These are phyloP conservation scores for Lepidium didymum DNA, from an alignment of 345 rosid genomes.

Conservation along the genomic window DNA sequence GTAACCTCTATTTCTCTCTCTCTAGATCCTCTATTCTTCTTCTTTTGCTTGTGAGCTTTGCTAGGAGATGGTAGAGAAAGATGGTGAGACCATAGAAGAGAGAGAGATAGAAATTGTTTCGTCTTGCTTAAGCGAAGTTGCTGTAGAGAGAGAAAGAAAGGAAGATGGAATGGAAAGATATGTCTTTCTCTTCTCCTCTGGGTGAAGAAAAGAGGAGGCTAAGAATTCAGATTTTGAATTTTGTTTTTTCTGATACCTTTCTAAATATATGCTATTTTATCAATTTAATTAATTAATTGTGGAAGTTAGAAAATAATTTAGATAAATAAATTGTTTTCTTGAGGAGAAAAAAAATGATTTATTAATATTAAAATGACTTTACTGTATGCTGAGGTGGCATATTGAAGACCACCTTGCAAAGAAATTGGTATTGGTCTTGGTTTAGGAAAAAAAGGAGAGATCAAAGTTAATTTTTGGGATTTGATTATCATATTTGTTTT, in stretches of 20 bases:
- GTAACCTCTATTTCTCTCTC: not conserved
- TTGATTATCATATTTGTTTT: slow-evolving; percentile 28
- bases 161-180: not conserved
- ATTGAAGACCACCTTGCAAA: not conserved
- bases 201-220: slow-evolving; percentile 31
- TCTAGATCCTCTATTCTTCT: not conserved
- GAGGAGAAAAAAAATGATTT: not conserved
- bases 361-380: not conserved
- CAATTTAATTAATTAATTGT: slow-evolving; percentile 3
- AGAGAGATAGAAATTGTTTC: slow-evolving; percentile 38
- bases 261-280: not conserved
- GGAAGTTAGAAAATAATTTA: slow-evolving; percentile 24
- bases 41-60: not conserved
- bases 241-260: slow-evolving; percentile 7
- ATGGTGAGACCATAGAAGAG: slow-evolving; percentile 22
- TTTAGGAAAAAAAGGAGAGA: slow-evolving; percentile 17
- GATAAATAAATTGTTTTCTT: not conserved
- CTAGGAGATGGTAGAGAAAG: slow-evolving; percentile 8
- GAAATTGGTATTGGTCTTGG: slow-evolving; percentile 2
- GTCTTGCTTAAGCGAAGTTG: slow-evolving; percentile 60
- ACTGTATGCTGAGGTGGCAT: slow-evolving; percentile 14
- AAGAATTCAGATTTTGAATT: slow-evolving; percentile 21
- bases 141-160: slow-evolving; percentile 34
- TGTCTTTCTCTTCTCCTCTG: slow-evolving; percentile 6
- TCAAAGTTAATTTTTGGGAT: slow-evolving; percentile 23